Conservation (phyloP, 768 basidiomycete species). For the Kwoniella newhampshirensis region DNA sequence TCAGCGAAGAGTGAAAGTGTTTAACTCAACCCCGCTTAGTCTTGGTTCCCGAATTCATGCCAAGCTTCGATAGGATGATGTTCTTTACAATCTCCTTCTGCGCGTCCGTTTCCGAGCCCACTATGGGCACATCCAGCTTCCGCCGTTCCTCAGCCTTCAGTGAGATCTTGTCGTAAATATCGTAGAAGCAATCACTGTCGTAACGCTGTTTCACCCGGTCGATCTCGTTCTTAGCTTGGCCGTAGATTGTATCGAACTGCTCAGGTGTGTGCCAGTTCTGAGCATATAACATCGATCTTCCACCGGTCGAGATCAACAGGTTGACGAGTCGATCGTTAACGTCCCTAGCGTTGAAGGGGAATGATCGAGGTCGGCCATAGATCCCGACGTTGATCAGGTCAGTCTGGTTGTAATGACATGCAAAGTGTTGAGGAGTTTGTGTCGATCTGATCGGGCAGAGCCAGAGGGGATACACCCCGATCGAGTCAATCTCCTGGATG, state of each 20-base stretch:
- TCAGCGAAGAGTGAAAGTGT: no score
- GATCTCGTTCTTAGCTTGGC: slow-evolving; percentile 1
- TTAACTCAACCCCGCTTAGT: no score
- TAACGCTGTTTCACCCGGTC: slow-evolving; percentile 10
- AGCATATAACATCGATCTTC: slow-evolving; percentile 24
- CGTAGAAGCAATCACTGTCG: slow-evolving; percentile 13
- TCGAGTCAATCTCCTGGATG: slow-evolving; percentile 6
- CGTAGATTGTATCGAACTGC: slow-evolving; percentile 22
- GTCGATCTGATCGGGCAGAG: slow-evolving; percentile 19
- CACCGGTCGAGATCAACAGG: slow-evolving; percentile 7
- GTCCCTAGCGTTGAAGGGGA: slow-evolving; percentile 15
- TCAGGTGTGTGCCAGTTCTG: slow-evolving; percentile 21
- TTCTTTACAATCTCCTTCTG: slow-evolving; percentile 11
- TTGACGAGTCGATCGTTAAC: slow-evolving; percentile 13
- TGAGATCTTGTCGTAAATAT: slow-evolving; percentile 22
- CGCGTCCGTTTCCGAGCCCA: slow-evolving; percentile 11
- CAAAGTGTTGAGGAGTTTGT: slow-evolving; percentile 9
- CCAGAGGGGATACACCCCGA: slow-evolving; percentile 25
- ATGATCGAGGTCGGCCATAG: slow-evolving; percentile 23
- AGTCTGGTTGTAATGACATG: slow-evolving; percentile 7
- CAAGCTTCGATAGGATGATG: slow-evolving; percentile 4
- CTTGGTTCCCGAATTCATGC: no score
- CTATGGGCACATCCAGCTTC: slow-evolving; percentile 12
- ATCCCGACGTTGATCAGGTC: slow-evolving; percentile 28
- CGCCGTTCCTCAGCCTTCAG: slow-evolving; percentile 12